phyloP scores from a whole-genome alignment of 495 filamentous ascomycete genomes.

The Penicillium samsonianum region DNA sequence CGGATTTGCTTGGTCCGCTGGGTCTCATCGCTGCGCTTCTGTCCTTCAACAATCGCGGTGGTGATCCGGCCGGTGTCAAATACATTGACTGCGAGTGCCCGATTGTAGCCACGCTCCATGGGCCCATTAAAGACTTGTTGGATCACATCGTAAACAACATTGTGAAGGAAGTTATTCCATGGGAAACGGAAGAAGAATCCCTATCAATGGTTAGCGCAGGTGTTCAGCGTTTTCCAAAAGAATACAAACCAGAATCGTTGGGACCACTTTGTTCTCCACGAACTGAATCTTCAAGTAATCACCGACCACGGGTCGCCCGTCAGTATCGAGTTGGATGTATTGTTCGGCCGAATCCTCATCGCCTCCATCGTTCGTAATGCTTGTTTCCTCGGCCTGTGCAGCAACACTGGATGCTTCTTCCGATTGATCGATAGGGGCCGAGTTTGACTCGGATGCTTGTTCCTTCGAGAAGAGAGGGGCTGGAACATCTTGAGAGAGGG shows the following conservation, averaged over 20 bases:
- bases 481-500: slow-evolving; percentile 66
- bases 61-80: slow-evolving; percentile 90
- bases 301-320: slow-evolving; percentile 88
- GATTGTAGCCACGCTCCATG: slow-evolving; percentile 95
- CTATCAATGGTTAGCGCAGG: slow-evolving; percentile 39
- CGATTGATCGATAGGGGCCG: slow-evolving; percentile 25
- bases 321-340: slow-evolving; percentile 59
- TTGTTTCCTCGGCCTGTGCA: slow-evolving; percentile 24
- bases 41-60: slow-evolving; percentile 86
- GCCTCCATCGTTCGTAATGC: slow-evolving; percentile 27
- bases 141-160: slow-evolving; percentile 98
- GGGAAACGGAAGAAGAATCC: slow-evolving; percentile 98
- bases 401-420: slow-evolving; percentile 26
- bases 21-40: slow-evolving; percentile 79
- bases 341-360: slow-evolving; percentile 42
- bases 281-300: slow-evolving; percentile 97
- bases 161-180: slow-evolving; percentile 99
- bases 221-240: not conserved
- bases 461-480: slow-evolving; percentile 61
- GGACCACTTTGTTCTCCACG: slow-evolving; percentile 90
- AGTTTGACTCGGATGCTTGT: slow-evolving; percentile 20
- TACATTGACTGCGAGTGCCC: slow-evolving; percentile 87
- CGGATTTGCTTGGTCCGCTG: slow-evolving; percentile 82
- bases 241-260: slow-evolving; percentile 82
- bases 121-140: slow-evolving; percentile 99